These are phyloP conservation scores for Magnaporthiopsis poae DNA, from an alignment of 2,329 filamentous ascomycete genomes.

Conservation along the genomic window DNA sequence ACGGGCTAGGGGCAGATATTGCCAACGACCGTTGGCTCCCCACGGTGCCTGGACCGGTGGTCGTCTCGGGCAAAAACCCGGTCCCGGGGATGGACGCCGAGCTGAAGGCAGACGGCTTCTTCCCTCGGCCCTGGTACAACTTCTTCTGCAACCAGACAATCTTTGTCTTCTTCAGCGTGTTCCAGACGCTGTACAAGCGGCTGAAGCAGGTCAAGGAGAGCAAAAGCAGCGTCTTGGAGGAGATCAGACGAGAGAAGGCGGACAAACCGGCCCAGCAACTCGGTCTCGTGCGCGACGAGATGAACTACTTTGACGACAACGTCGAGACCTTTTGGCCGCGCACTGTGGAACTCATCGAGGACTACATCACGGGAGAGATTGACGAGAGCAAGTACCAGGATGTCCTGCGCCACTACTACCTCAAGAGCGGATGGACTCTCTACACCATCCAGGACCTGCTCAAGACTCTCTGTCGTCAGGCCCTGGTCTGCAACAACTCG, in stretches of 20 bases:
- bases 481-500: constrained; percentile 69
- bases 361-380: constrained; percentile 71
- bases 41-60: constrained; percentile 45
- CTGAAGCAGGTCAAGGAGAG: constrained; percentile 75
- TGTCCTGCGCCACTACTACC: constrained; percentile 80
- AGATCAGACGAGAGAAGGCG: constrained; percentile 62
- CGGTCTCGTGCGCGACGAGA: constrained; percentile 67
- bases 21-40: constrained; percentile 57
- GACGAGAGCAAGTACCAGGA: constrained; percentile 82
- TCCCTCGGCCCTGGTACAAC: constrained; percentile 71
- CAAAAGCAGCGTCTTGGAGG: constrained; percentile 60
- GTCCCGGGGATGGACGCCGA: constrained; percentile 49
- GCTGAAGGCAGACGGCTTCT: constrained; percentile 69
- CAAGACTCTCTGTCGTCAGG: constrained; percentile 68
- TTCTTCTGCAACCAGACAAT: constrained; percentile 86
- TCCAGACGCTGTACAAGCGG: constrained; percentile 81
- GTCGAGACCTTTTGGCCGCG: constrained; percentile 71
- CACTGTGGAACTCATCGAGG: constrained; percentile 75
- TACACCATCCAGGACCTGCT: constrained; percentile 89
- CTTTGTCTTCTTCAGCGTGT: constrained; percentile 89
- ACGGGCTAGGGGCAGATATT: constrained; percentile 46
- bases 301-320: constrained; percentile 64
- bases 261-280: constrained; percentile 75
- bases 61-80: constrained; percentile 44
- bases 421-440: constrained; percentile 81